Conservation (phyloP, 2,329 filamentous ascomycete species). For the Sporothrix schenckii region DNA sequence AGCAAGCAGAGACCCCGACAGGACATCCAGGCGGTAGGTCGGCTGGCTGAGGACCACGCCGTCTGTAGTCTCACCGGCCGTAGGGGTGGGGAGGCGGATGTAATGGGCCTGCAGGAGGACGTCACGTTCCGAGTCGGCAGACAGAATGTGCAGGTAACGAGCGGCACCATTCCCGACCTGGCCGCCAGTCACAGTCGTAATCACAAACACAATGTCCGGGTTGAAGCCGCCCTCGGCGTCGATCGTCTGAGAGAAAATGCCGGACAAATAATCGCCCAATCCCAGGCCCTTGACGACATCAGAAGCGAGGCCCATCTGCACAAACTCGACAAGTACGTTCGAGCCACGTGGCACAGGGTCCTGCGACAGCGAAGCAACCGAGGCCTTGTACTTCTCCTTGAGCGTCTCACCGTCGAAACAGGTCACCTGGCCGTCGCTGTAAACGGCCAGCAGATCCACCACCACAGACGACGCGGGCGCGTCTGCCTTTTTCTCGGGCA, state of each 20-base stretch:
- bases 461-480: background rate
- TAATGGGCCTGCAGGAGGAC: conserved; percentile 38
- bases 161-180: conserved; percentile 34
- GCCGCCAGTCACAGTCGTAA: conserved; percentile 47
- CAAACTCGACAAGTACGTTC: conserved; percentile 54
- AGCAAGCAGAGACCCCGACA: conserved; percentile 65
- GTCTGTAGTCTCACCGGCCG: conserved; percentile 7
- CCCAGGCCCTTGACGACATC: conserved; percentile 60
- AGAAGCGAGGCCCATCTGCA: conserved; percentile 49
- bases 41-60: conserved; percentile 26
- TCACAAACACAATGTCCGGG: conserved; percentile 58
- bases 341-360: conserved; percentile 45
- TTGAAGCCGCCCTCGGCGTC: conserved; percentile 49
- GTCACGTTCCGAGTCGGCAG: conserved; percentile 36
- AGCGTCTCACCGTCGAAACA: conserved; percentile 63
- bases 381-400: conserved; percentile 52
- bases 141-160: conserved; percentile 45
- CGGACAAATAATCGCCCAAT: conserved; percentile 57
- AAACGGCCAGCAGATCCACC: conserved; percentile 58
- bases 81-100: conserved; percentile 31
- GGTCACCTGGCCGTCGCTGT: conserved; percentile 62
- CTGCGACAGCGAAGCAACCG: conserved; percentile 49
- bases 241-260: conserved; percentile 54
- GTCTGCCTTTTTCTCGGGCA: background rate
- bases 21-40: conserved; percentile 62